Base-by-base conservation (phyloP, 768 basidiomycete genomes). In the Brasilioporus rufonigricans region DNA sequence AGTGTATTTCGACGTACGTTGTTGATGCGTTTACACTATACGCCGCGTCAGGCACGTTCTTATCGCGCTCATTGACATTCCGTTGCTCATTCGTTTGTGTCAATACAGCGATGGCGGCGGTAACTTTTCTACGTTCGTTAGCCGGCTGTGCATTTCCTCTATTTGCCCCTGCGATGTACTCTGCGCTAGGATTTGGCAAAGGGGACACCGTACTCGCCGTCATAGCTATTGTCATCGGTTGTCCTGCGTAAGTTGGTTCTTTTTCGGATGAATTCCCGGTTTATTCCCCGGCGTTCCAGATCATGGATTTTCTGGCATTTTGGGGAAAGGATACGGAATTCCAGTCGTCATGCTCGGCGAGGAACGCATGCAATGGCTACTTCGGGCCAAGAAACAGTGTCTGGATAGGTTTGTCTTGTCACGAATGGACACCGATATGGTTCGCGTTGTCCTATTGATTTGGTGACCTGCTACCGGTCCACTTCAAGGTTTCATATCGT, bases 101-200 rank as follows among this genome's bases (percentile, higher is more conserved):
- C 43, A 19, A 1, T 70, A 53, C 51, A 81, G 85, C 87, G 3
- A 70, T 91, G 11, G 87, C 87, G 0, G 86, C 87, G 0, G 81
- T 82, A 19, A 72, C 84, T 0, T 85, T 69, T 64, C 65, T 89
- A 14, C 82, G 89, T 24, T 82, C 85, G 0, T 51, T 89, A 0
- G 80, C 82, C 1, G 89, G 89, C 0, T 91, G 89, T 50, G 83
- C 78, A 1, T 90, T 92, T 64, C 90, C 89, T 2, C 71, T 91
- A n/a, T 91, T 91, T 60, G 86, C 84, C 4, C 83, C 85, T 19
- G 73, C 78, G 35, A 86, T 91, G 82, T 90, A 80, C 68, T 66
- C 73, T 1, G 71, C 73, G 14, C 73, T 91, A 0, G 89, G 87
- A 4, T 86, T 85, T 52, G 89, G 88, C 0, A 86, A 83, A 56